Conservation (phyloP, 257 asterid genomes). For the Anisodus acutangulus region DNA sequence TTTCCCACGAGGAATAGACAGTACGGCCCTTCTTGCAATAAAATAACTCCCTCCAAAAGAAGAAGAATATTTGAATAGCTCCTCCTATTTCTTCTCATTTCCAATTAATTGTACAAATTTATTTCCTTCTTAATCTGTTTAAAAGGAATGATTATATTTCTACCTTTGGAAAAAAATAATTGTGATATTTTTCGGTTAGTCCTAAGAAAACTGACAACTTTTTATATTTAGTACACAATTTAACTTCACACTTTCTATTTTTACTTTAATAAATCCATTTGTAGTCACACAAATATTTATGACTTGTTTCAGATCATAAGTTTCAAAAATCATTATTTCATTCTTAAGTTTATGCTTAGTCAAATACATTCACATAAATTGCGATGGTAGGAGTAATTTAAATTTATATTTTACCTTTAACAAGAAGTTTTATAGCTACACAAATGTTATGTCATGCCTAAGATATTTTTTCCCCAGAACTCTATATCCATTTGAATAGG, state of each 20-base stretch:
- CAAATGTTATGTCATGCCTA: neutral
- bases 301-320: no score
- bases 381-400: neutral
- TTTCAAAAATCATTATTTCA: no score
- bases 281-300: no score
- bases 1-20: constrained; percentile 13
- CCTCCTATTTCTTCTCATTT: neutral
- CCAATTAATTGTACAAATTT: neutral
- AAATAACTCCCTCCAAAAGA: neutral
- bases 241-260: no score
- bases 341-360: no score
- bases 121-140: neutral
- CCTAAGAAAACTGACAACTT: no score
- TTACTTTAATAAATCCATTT: no score
- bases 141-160: no score
- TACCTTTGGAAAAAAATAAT: no score
- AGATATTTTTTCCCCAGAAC: neutral
- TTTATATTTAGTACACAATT: no score
- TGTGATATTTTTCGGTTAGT: no score
- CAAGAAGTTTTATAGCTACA: neutral
- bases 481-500: neutral
- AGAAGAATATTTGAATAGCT: neutral
- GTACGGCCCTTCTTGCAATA: neutral
- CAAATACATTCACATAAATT: no score
- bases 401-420: neutral